These are phyloP conservation scores for Sclerospora graminicola DNA, from an alignment of 352 stramenopile species.

Conservation along the genomic window DNA sequence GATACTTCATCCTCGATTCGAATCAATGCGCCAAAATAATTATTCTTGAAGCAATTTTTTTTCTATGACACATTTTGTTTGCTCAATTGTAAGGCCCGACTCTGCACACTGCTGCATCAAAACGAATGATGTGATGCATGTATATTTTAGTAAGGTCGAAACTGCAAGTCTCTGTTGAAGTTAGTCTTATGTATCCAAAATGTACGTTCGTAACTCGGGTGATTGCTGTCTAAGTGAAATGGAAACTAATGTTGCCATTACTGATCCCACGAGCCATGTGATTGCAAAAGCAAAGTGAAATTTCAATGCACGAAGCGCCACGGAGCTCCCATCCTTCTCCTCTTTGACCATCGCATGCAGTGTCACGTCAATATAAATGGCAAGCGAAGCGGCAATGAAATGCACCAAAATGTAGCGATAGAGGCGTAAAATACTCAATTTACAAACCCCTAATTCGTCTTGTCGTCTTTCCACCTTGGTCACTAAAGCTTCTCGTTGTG, in stretches of 20 bases:
- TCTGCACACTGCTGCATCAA: neutral
- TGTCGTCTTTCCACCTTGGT: conserved; percentile 49
- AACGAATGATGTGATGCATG: too few species aligned
- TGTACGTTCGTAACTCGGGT: conserved; percentile 40
- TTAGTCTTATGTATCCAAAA: conserved; percentile 40
- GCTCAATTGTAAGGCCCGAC: too few species aligned
- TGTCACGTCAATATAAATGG: conserved; percentile 27
- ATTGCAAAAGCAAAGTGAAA: conserved; percentile 40
- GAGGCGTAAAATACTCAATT: conserved; percentile 42
- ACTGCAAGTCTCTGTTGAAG: too few species aligned
- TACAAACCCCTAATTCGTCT: conserved; percentile 40
- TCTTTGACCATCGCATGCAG: conserved; percentile 11
- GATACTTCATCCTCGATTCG: too few species aligned
- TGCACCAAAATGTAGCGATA: conserved; percentile 35
- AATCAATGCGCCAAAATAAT: too few species aligned
- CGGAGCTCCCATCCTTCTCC: conserved; percentile 6
- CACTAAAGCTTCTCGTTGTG: conserved; percentile 44
- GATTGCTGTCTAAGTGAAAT: too few species aligned
- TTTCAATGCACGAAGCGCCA: conserved; percentile 18
- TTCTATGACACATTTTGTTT: too few species aligned
- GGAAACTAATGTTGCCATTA: conserved; percentile 24
- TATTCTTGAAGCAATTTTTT: too few species aligned
- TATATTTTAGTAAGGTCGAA: too few species aligned
- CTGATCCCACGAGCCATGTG: conserved; percentile 31
- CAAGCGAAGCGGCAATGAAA: conserved; percentile 24